These are phyloP conservation scores for Kondoa malvinella DNA, from an alignment of 768 basidiomycete genomes.

Conservation along the genomic window DNA sequence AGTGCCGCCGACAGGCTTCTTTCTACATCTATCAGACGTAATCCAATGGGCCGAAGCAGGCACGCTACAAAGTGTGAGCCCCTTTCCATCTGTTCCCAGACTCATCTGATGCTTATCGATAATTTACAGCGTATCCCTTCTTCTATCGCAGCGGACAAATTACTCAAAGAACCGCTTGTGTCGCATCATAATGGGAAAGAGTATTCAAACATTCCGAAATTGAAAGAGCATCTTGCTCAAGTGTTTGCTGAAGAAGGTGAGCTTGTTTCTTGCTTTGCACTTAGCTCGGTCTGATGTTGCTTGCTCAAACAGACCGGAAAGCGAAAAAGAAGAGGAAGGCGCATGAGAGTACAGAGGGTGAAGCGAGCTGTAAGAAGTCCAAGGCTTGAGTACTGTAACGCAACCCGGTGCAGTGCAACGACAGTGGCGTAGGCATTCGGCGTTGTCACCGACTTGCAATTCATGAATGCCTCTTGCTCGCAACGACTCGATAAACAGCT, in stretches of 20 bases:
- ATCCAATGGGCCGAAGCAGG: slow-evolving; percentile 13
- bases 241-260: slow-evolving; percentile 2
- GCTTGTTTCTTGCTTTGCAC: neutral
- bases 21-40: slow-evolving; percentile 17
- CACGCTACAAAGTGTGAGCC: neutral
- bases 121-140: slow-evolving; percentile 14
- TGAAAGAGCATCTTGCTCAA: slow-evolving; percentile 11
- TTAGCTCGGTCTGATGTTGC: neutral
- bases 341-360: neutral
- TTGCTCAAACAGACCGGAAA: neutral
- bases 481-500: no score
- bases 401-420: neutral
- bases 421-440: no score
- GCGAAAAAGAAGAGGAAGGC: neutral
- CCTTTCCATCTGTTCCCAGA: neutral
- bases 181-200: slow-evolving; percentile 1
- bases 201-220: slow-evolving; percentile 9
- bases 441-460: no score
- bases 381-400: neutral
- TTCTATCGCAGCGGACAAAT: slow-evolving; percentile 3
- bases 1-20: slow-evolving; percentile 21
- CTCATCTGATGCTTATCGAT: slow-evolving; percentile 3
- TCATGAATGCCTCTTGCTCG: no score
- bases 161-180: slow-evolving; percentile 8
- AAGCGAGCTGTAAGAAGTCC: neutral